Evolutionary conservation across 192 early-diverging fungal species (phyloP).

Genomic region (Spinellus fusiger): DNA sequence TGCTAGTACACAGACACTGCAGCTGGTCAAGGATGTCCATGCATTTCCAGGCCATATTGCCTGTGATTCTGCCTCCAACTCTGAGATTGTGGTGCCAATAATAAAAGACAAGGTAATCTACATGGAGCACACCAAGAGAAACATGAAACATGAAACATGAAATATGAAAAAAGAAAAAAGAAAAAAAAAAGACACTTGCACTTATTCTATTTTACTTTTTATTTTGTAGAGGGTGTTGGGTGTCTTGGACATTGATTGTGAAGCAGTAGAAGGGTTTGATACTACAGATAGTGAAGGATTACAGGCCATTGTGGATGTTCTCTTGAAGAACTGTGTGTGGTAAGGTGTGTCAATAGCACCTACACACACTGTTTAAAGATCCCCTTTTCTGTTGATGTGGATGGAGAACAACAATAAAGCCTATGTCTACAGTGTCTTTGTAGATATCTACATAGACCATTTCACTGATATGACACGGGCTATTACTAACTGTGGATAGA

Average conservation of each 20-base stretch:
- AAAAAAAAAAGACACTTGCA: background rate
- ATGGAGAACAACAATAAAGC: background rate
- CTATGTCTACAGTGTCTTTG: too few species aligned
- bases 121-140: background rate
- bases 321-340: constrained; percentile 33
- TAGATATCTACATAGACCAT: too few species aligned
- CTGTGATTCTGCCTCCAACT: constrained; percentile 78
- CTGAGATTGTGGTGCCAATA: constrained; percentile 85
- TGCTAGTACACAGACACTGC: constrained; percentile 45
- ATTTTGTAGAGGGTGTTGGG: constrained; percentile 45
- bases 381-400: background rate
- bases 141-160: background rate
- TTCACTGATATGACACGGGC: too few species aligned
- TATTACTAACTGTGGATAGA: too few species aligned
- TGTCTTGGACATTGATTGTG: constrained; percentile 68
- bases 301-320: constrained; percentile 56
- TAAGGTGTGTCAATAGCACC: too few species aligned
- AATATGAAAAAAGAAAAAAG: background rate
- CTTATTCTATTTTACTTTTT: background rate
- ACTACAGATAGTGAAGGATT: constrained; percentile 60
- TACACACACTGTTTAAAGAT: too few species aligned
- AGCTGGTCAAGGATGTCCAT: constrained; percentile 76
- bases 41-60: constrained; percentile 86
- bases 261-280: constrained; percentile 58
- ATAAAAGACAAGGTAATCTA: constrained; percentile 39